Evolutionary conservation across 805 yeast species (phyloP).

Genomic region (Hanseniaspora clermontiae): DNA sequence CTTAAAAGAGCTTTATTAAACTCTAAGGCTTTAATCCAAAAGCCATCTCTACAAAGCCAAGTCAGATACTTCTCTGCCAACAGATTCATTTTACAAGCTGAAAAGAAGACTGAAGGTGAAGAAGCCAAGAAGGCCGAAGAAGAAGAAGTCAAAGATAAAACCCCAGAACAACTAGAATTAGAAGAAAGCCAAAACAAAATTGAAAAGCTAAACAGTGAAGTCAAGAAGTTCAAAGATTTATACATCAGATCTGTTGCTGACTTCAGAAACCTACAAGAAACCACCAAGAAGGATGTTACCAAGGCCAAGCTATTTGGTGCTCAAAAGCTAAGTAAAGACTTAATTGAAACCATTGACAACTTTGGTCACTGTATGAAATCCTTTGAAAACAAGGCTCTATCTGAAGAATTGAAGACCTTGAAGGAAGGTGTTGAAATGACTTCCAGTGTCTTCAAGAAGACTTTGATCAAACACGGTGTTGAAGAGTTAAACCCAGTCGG

Average conservation of each 20-base stretch:
- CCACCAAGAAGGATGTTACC: constrained; percentile 74
- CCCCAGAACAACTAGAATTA: constrained; percentile 22
- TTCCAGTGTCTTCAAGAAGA: constrained; percentile 70
- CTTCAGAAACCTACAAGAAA: constrained; percentile 82
- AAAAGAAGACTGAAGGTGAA: constrained; percentile 17
- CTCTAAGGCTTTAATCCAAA: background rate
- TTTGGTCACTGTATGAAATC: constrained; percentile 74
- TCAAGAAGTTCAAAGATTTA: constrained; percentile 70
- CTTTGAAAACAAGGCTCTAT: constrained; percentile 48
- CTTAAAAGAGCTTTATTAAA: background rate
- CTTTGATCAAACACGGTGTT: constrained; percentile 68
- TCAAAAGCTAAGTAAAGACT: constrained; percentile 82
- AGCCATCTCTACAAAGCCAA: constrained; percentile 1
- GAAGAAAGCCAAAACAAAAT: constrained; percentile 40
- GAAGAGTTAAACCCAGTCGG: constrained; percentile 72
- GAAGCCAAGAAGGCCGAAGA: constrained; percentile 15
- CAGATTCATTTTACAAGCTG: constrained; percentile 23
- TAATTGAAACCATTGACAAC: constrained; percentile 80
- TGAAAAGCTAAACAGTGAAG: constrained; percentile 53
- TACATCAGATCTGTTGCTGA: constrained; percentile 78
- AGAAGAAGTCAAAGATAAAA: constrained; percentile 15
- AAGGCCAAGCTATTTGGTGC: constrained; percentile 83
- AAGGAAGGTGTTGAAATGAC: constrained; percentile 89
- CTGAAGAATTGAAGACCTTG: constrained; percentile 56
- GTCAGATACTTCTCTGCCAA: constrained; percentile 12